phyloP scores from a whole-genome alignment of 225 moss, liverwort and hornwort genomes.

The Neckera pumila region DNA sequence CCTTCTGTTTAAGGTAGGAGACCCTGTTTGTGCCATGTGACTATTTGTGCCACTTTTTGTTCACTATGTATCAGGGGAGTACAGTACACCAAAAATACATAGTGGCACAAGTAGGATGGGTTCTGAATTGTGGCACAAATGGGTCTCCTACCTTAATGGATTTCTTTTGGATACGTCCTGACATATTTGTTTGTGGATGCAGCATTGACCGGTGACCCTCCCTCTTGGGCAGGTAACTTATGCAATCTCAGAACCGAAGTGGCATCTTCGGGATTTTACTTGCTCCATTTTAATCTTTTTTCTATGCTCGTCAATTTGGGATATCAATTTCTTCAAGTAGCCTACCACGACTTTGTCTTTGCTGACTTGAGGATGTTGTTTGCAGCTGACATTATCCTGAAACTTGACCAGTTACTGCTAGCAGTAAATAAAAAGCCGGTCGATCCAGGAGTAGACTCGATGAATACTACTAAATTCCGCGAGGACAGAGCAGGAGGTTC shows the following conservation, averaged over 20 bases:
- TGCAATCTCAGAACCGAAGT: not conserved
- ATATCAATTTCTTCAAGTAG: not conserved
- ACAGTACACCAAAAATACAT: no score
- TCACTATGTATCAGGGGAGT: no score
- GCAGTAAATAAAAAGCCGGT: not conserved
- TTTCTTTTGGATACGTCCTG: not conserved
- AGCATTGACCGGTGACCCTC: not conserved
- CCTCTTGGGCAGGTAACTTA: conserved; percentile 17
- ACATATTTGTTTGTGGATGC: not conserved
- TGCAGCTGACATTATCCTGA: conserved; percentile 9
- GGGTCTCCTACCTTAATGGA: not conserved
- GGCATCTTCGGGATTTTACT: not conserved
- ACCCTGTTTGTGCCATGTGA: no score
- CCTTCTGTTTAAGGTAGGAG: not conserved
- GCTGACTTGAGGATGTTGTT: not conserved
- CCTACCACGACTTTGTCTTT: not conserved
- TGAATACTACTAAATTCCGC: not conserved
- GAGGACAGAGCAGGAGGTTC: not conserved
- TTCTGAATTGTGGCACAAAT: no score
- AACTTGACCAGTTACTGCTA: conserved; percentile 12
- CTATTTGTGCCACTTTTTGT: no score
- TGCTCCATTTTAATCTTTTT: not conserved
- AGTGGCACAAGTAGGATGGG: no score
- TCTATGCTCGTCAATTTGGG: not conserved
- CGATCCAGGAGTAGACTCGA: not conserved